Conservation (phyloP, 768 basidiomycete species). For the Calocybe cyanea region DNA sequence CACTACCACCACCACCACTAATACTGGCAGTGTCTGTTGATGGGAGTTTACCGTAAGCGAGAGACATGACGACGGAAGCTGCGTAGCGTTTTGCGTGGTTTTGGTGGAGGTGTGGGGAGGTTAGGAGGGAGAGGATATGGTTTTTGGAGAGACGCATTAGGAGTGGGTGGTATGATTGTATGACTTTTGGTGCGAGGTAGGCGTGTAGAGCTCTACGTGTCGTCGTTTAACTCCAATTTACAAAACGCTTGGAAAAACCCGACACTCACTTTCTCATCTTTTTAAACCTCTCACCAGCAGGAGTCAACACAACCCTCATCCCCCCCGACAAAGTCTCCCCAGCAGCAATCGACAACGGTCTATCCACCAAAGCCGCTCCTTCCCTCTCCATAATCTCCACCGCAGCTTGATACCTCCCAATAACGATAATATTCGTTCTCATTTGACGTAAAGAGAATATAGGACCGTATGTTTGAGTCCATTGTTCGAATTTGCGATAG, state of each 20-base stretch:
- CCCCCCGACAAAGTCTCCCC: slow-evolving; percentile 59
- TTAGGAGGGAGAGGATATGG: slow-evolving; percentile 41
- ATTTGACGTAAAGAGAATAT: slow-evolving; percentile 57
- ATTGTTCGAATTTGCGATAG: slow-evolving; percentile 52
- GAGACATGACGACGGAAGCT: slow-evolving; percentile 42
- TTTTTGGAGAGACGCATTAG: slow-evolving; percentile 42
- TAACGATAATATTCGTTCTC: slow-evolving; percentile 36
- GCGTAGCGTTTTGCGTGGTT: slow-evolving; percentile 52
- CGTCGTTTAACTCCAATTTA: not conserved
- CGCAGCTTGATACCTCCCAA: slow-evolving; percentile 52
- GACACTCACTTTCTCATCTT: slow-evolving; percentile 50
- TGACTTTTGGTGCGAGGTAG: slow-evolving; percentile 52
- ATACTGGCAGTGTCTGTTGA: slow-evolving; percentile 31
- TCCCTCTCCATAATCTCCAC: slow-evolving; percentile 67
- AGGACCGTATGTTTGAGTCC: slow-evolving; percentile 59
- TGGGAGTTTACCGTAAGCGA: slow-evolving; percentile 27
- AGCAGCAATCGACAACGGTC: slow-evolving; percentile 52
- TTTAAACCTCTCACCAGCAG: slow-evolving; percentile 56
- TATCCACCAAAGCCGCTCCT: slow-evolving; percentile 52
- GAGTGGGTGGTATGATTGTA: slow-evolving; percentile 44
- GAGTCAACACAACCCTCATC: slow-evolving; percentile 52
- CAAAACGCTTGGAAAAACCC: not conserved
- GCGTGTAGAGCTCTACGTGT: slow-evolving; percentile 49
- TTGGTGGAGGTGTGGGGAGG: slow-evolving; percentile 43
- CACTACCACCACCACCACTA: too few species aligned